Base-by-base conservation (phyloP, 2,329 filamentous ascomycete species). In the Verticillium alfalfae region DNA sequence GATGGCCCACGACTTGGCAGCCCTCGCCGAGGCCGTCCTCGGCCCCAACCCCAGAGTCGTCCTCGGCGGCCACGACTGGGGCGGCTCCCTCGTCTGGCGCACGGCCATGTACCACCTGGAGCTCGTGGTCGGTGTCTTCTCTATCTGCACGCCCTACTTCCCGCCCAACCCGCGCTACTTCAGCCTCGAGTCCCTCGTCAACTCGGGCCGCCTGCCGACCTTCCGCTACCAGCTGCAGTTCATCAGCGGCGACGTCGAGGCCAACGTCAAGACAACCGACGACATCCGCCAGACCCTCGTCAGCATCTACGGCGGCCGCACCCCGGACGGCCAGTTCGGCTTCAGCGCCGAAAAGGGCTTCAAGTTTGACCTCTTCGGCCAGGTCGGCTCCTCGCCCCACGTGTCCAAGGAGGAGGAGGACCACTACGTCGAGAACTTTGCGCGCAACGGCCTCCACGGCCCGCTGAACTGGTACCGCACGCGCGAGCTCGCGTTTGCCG, bases 51-150 rank as follows among this genome's bases (percentile, higher is more conserved):
- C 65, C 63, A 77, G 77, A 61, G 89, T 97, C 70, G 88, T 97
- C 61, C 83, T 97, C 15, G 92, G 93, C 57, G 94, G 93, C 8
- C 94, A 97, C 77, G 94, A 98, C 76, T 97, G 94, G 91, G 94
- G 94, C 73, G 93, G 91, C 68, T 81, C 83, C 2, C 80, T 93
- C 34, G 88, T 89, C 60, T 96, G 91, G 81, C 86, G 92, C 60
- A 77, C 90, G 62, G 87, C 88, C 15, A 83, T 90, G 65, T 92
- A 87, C 83, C 81, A 93, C 69, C 92, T 91, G 0, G 77, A 87
- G 49, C 79, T 96, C 13, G 79, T 97, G 66, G 83, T 83, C 45
- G 88, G 88, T 68, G 80, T 97, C 64, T 94, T 97, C 78, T 85
- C 85, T 67, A 79, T 97, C 64, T 95, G 91, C 77, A 93, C 92